Base-by-base conservation (phyloP, 148 eudicot genomes). In the Bassia scoparia region DNA sequence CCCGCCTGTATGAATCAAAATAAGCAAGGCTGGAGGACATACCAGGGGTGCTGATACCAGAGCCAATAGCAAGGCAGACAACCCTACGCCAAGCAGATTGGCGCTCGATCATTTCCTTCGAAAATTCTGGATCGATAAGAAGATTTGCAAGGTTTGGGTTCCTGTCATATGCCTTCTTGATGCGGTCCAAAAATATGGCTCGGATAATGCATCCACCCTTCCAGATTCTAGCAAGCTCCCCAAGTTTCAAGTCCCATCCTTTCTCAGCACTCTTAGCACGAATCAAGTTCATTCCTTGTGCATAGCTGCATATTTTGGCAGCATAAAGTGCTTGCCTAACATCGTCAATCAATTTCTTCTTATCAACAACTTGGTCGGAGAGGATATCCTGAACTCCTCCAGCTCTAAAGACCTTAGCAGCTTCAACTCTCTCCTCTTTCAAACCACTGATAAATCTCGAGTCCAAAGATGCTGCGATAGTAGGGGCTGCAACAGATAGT, bases 11-110 rank as follows among this genome's bases (percentile, higher is more conserved):
- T 0, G 97, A 82, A 81, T 92, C 97, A 75, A 92, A 92, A 77
- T 92, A 92, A 77, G 97, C 96, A 79, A 92, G 97, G 79, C 97
- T 92, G 23, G 97, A 85, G 74, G 97, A 89, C 97, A 89, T 89
- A 82, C 97, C 93, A 10, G 96, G 97, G 61, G 89, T 89, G 82
- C 97, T 92, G 69, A 92, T 83, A 29, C 97, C 97, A 10, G 97
- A 72, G 53, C 82, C 86, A 74, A 92, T 77, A 76, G 97, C 91
- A 59, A 92, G 85, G 75, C 89, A 86, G 27, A 92, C 93, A 49
- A 89, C 93, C 77, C 87, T 83, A 58, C 96, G 77, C 97, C 97
- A 89, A 55, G 96, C 96, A 35, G 89, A 79, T 69, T 92, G 97
- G 13, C 93, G 78, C 50, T 92, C 96, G 34, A 88, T 78, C 43